Percentiles rank a stretch among this genome's conserved stretches.
phyloP scores from a whole-genome alignment of 345 rosid species.

The Eucalyptus regnans region DNA sequence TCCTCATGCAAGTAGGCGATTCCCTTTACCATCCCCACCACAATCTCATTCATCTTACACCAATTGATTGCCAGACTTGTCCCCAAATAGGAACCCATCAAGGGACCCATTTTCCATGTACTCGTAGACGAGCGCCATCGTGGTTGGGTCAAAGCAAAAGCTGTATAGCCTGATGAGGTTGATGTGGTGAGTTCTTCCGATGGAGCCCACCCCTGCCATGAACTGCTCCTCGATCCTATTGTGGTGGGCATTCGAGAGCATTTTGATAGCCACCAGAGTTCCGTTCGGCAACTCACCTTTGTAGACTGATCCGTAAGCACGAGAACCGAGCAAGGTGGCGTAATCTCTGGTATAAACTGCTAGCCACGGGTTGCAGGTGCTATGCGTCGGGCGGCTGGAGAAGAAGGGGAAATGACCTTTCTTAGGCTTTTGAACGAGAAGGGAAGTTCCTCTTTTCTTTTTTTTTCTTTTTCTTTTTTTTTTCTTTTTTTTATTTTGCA shows the following conservation, averaged over 20 bases:
- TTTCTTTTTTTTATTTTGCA: too few relatives aligned
- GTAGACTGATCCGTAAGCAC: neutral
- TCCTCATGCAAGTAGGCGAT: neutral
- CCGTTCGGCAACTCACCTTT: slow-evolving; percentile 2
- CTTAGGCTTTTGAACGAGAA: too few relatives aligned
- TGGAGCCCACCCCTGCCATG: slow-evolving; percentile 23
- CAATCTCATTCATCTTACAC: neutral
- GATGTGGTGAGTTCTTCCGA: slow-evolving; percentile 19
- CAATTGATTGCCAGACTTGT: neutral
- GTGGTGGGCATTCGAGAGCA: neutral
- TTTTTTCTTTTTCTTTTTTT: too few relatives aligned
- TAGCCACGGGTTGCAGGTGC: too few relatives aligned
- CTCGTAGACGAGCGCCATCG: neutral
- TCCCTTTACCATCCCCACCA: neutral
- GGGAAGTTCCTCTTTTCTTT: too few relatives aligned
- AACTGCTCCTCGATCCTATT: slow-evolving; percentile 14
- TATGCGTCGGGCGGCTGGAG: too few relatives aligned
- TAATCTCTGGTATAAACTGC: too few relatives aligned
- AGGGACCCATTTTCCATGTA: slow-evolving; percentile 22
- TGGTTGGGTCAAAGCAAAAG: slow-evolving; percentile 9
- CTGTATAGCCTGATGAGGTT: slow-evolving; percentile 18
- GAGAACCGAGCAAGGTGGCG: too few relatives aligned
- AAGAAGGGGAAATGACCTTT: too few relatives aligned
- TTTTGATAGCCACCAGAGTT: slow-evolving; percentile 2
- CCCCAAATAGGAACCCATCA: neutral